Evolutionary conservation across 1,284 basidiomycete genomes (phyloP), one percentile per base, ranked within the genome.

Genomic region (Marasmius oreades): DNA sequence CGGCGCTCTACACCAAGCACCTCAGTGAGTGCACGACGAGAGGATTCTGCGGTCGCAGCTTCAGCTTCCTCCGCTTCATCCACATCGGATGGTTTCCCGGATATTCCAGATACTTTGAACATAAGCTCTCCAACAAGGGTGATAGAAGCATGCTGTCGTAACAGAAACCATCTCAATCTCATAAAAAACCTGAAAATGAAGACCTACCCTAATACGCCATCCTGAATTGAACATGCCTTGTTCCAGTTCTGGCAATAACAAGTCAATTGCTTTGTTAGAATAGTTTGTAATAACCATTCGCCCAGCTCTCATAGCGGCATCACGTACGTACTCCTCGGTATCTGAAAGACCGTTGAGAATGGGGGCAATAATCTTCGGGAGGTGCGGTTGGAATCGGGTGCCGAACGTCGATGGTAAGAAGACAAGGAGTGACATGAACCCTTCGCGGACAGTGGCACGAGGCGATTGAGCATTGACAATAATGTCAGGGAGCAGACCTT

Each of bases 221-320:
- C 88, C 86, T 52, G 89, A 77, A 72, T 98, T 95, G 70, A 98
- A 95, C 85, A 99, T 93, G 5, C 95, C 95, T 51, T 82, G 84
- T 72, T 99, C 95, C 50, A 99, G 84, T 70, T 98, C 95, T 3
- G 96, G 97, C 26, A 99, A 77, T 4, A 99, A 79, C 28, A 99
- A 78, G 63, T 99, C 96, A 56, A 99, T 93, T 3, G 97, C 96
- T 69, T 88, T 92, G 68, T 69, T 84, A 24, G 94, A 92, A 75
- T 99, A 98, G 73, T 98, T 98, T 59, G 88, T 90, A 61, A 99
- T 93, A 64, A 99, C 91, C 95, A 99, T 99, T 63, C 96, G 84
- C 60, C 96, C 96, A n/a, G 97, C 96, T 37, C 93, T 86, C 95
- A 99, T 98, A 4, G 96, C 95, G 14, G 96, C 95, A 61, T 98